phyloP scores from a whole-genome alignment of 202 grass and related monocot genomes.

The Eragrostis tef region DNA sequence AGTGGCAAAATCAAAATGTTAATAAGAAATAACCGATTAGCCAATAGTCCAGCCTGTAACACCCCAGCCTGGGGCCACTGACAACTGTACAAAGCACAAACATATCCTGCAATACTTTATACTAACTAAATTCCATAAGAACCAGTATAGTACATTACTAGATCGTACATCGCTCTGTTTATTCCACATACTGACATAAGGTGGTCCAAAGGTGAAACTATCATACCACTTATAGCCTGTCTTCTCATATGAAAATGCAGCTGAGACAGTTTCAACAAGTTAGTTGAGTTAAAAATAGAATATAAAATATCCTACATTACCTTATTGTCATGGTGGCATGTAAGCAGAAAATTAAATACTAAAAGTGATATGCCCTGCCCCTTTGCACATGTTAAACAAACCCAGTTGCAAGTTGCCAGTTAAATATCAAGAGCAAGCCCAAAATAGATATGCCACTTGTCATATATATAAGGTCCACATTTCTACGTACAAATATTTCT shows the following conservation, averaged over 20 bases:
- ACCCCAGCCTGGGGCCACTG: slow-evolving; percentile 18
- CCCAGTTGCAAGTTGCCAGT: background rate
- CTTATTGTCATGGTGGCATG: background rate
- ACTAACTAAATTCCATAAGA: slow-evolving; percentile 7
- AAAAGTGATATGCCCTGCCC: background rate
- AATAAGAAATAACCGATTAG: background rate
- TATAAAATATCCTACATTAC: background rate
- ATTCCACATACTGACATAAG: slow-evolving; percentile 2
- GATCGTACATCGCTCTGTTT: background rate
- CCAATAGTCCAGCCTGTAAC: background rate
- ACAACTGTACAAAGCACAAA: slow-evolving; percentile 22
- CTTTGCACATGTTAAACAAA: slow-evolving; percentile 20
- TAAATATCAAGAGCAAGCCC: slow-evolving; percentile 10
- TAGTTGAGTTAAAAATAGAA: slow-evolving; percentile 1
- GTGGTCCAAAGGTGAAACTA: slow-evolving; percentile 22
- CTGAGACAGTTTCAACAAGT: slow-evolving; percentile 3
- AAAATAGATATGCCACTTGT: background rate
- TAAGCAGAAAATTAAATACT: slow-evolving; percentile 11
- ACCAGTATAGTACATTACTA: background rate
- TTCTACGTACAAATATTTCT: background rate
- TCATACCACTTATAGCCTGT: slow-evolving; percentile 22
- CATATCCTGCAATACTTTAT: background rate
- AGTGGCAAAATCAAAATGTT: slow-evolving; percentile 11
- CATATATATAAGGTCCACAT: background rate
- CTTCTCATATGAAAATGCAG: slow-evolving; percentile 6